Evolutionary conservation across 495 filamentous ascomycete species (phyloP).

Genomic region (Trichoderma gamsii): DNA sequence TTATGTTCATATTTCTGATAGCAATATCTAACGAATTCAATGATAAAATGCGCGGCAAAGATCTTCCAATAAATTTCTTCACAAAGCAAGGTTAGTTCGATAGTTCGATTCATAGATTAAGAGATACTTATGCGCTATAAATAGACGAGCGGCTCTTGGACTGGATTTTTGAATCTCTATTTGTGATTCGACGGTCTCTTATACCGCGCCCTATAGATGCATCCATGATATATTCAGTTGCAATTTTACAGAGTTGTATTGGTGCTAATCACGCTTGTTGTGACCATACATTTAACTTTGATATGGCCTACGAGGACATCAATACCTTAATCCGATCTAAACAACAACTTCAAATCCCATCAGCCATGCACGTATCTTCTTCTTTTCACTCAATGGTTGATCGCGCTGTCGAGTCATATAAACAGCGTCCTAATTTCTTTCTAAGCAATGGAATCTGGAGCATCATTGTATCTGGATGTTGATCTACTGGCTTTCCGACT

Average conservation of each 20-base stretch:
- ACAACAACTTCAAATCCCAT: background rate
- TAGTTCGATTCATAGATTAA: background rate
- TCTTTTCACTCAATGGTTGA: background rate
- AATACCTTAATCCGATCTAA: background rate
- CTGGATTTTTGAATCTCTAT: background rate
- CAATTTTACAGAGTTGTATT: background rate
- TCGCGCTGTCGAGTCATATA: background rate
- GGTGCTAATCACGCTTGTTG: background rate
- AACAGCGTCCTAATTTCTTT: background rate
- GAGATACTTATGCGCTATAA: background rate
- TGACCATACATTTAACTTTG: background rate
- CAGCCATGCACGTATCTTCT: background rate
- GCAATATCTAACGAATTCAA: background rate
- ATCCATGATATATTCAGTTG: background rate
- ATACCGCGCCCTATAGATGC: background rate
- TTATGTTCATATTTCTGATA: background rate
- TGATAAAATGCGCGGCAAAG: background rate
- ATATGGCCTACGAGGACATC: background rate
- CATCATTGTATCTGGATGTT: background rate
- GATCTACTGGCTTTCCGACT: background rate
- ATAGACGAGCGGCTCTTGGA: background rate
- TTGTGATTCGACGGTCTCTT: background rate
- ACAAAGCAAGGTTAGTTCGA: background rate
- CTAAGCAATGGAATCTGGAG: background rate
- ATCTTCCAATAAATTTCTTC: background rate